phyloP scores from a whole-genome alignment of 2,329 filamentous ascomycete genomes.

The Ramularia endophylla region DNA sequence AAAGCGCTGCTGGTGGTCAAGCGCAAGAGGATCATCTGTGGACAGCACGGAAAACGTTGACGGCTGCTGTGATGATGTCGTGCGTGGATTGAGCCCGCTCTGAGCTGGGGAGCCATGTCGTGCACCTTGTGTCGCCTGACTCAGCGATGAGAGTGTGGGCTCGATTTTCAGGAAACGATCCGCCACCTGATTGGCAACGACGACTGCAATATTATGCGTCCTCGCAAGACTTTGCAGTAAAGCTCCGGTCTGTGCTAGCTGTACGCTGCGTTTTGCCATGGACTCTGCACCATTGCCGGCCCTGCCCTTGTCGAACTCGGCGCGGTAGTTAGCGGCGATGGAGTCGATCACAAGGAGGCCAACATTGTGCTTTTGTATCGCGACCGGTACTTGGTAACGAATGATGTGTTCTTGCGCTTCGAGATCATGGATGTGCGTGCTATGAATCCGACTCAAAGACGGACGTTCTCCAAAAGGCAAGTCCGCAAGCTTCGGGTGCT shows the following conservation, averaged over 20 bases:
- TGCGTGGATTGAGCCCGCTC: neutral
- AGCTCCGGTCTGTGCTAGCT: slow-evolving; percentile 71
- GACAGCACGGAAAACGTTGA: slow-evolving; percentile 30
- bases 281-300: slow-evolving; percentile 36
- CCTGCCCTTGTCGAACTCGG: slow-evolving; percentile 63
- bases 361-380: slow-evolving; percentile 67
- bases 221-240: slow-evolving; percentile 71
- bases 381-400: slow-evolving; percentile 83
- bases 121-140: slow-evolving; percentile 15
- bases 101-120: slow-evolving; percentile 17
- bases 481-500: slow-evolving; percentile 55
- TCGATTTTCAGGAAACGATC: slow-evolving; percentile 60
- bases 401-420: slow-evolving; percentile 95
- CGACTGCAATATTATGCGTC: slow-evolving; percentile 69
- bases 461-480: slow-evolving; percentile 44
- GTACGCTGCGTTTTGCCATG: slow-evolving; percentile 69
- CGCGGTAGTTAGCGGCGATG: slow-evolving; percentile 91
- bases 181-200: slow-evolving; percentile 92
- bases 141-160: slow-evolving; percentile 4
- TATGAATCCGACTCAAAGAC: slow-evolving; percentile 69
- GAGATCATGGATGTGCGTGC: slow-evolving; percentile 78
- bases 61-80: neutral
- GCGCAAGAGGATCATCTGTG: slow-evolving; percentile 55
- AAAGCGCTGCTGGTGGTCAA: slow-evolving; percentile 89
- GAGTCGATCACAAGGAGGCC: slow-evolving; percentile 85